Conservation (phyloP, 495 filamentous ascomycete genomes). For the Recurvomyces mirabilis region DNA sequence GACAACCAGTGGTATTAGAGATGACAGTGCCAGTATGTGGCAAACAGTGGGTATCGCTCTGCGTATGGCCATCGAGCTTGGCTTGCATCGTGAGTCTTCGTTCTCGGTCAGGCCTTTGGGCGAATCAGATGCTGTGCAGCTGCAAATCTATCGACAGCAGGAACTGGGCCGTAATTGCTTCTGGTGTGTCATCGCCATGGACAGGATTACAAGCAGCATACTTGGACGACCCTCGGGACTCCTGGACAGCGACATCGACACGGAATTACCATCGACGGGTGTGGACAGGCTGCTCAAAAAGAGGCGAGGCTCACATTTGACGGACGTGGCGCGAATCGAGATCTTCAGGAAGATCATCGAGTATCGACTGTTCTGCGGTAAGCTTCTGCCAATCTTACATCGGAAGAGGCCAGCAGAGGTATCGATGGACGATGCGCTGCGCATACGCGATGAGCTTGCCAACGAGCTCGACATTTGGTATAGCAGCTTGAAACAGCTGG, state of each 20-base stretch:
- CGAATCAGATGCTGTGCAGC: not conserved
- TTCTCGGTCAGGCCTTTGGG: not conserved
- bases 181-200: constrained; percentile 10
- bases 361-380: constrained; percentile 14
- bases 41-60: constrained; percentile 14
- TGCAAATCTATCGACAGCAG: constrained; percentile 2
- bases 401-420: constrained; percentile 1
- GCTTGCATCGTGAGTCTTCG: constrained; percentile 8
- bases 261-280: not conserved
- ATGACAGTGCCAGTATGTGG: constrained; percentile 14
- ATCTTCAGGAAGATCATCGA: constrained; percentile 10
- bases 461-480: constrained; percentile 8
- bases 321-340: constrained; percentile 7
- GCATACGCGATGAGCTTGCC: not conserved
- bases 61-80: constrained; percentile 8
- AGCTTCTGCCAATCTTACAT: constrained; percentile 1
- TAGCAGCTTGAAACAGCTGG: not conserved
- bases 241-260: constrained; percentile 9
- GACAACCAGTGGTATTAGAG: constrained; percentile 2
- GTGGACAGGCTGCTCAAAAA: not conserved
- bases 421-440: not conserved
- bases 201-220: constrained; percentile 4
- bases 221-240: constrained; percentile 11
- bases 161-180: constrained; percentile 10
- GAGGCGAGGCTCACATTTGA: not conserved